Base-by-base conservation (phyloP, 257 asterid species). In the Capsicum baccatum region DNA sequence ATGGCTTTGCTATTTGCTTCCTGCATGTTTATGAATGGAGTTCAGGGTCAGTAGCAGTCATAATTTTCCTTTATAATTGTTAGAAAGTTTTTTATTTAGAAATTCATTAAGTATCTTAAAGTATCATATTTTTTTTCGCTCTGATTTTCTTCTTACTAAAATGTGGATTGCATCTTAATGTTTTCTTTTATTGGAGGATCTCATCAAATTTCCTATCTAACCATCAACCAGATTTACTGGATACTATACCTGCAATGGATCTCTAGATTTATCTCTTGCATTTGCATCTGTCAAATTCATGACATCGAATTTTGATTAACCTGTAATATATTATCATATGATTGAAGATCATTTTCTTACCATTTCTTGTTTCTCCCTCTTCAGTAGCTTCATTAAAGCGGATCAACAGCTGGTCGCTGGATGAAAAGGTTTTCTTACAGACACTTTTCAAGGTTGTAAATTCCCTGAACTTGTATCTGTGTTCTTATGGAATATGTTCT, bases 381-480 rank as follows among this genome's bases (percentile, higher is more conserved):
- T 88, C 85, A 59, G 83, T 85, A 97, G 99, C 91, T 90, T 86
- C 88, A 86, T 81, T 83, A 69, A 94, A 91, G 89, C 92, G 94
- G 85, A 56, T 78, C 84, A 81, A 88, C 91, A 86, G 92, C 91
- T 92, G 94, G 94, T 89, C 90, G 76, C 92, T 97, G 85, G 99
- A 97, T 84, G 99, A 94, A 88, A 97, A 90, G 87, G 83, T 84
- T 81, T 87, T 97, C 83, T 57, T 97, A 50, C 98, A 94, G 87
- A 90, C 99, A 54, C 94, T 97, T 82, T 91, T 92, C 87, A 97
- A 95, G 99, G 99, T 97, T 91, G 26, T 66, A 52, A 50, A 54
- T 54, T 79, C 70, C 55, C 57, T 67, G 79, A 62, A 66, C 14
- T 26, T 58, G 62, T 35, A 57, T 13, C 62, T 80, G 68, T 1